Base-by-base conservation (phyloP, 2,329 filamentous ascomycete genomes). In the Penicillium hesseltinei region DNA sequence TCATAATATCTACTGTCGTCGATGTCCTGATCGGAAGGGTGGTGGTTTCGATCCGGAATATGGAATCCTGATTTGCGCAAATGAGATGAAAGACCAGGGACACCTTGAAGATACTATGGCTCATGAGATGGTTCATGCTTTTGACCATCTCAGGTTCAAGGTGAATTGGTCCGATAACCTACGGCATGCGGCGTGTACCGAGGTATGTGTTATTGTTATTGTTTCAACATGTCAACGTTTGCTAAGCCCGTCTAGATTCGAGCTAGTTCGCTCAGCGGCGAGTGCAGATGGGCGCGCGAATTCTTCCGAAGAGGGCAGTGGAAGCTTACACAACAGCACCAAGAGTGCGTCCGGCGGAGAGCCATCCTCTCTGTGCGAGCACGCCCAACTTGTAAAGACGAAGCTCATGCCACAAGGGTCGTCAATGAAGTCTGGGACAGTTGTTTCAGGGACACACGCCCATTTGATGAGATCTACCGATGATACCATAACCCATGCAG, bases 371-470 rank as follows among this genome's bases (percentile, higher is more conserved):
- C 90, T 23, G 85, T 99, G 66, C 84, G 86, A 78, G 87, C 84
- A 35, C 82, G 94, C 60, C 91, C 92, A 17, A 82, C 83, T 46
- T 94, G 92, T 71, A 90, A 90, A 73, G 90, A 96, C 74, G 88
- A 96, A 67, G 86, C 87, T 15, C 90, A 97, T 65, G 94, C 94
- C 4, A 84, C 86, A 51, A 91, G 89, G 77, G 87, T 95, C 27
- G 91, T 99, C 57, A 94, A 97, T 75, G 88, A 96, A 75, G 94
- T 99, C n/a, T 99, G 93, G 91, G 92, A 96, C 66, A 97, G 92
- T 68, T 99, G 94, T 75, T 99, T 96, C 73, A 80, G 85, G 51
- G 94, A 99, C 76, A 97, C 93, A 4, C 82, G 94, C 69, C 94
- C 94, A 2, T 99, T 99, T 76, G 92, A 97, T 74, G 93, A 97